Evolutionary conservation across 2,329 filamentous ascomycete species (phyloP), one percentile per base, ranked within the genome.

Genomic region (Nigrospora sphaerica): DNA sequence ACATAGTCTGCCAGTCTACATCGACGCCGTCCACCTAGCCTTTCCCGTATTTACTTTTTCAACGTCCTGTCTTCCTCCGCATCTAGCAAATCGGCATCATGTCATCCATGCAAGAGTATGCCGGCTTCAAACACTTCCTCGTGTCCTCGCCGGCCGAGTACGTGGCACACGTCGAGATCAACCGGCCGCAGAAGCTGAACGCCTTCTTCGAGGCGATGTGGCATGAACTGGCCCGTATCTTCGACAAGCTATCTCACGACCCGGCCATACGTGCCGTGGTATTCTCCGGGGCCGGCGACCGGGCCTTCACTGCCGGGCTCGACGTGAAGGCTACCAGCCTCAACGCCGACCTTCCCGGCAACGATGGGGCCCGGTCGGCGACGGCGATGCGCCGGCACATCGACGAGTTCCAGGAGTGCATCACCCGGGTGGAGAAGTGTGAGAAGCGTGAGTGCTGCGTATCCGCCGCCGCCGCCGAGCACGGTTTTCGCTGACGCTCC

Each of bases 81-180:
- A 28, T 28, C 23, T 10, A 10, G 23, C 23, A 9, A 28, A 2
- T 10, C 23, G 23, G 7, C 23, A 28, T 28, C 23, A 28, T 28
- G 23, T 28, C 23, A 28, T 9, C 23, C 23, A 49, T 58, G 48
- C 45, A 52, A 17, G 65, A 61, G 45, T 77, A 78, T 61, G 54
- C 66, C 35, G 53, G 55, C 33, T 84, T 80, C 68, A 71, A 83
- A 55, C 74, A 86, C 72, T 90, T 89, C 76, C 80, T 82, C 54
- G 74, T 95, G 55, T 81, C 78, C n/a, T 82, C 81, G 37, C 88
- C 90, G 0, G 60, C 70, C 34, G 76, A 84, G 59, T 82, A 82
- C 70, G 84, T 96, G 42, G 87, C 84, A n/a, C 88, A 95, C 63
- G 86, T 97, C 49, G 85, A 96, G 68, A 95, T 95, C 69, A 91